Evolutionary conservation across 768 basidiomycete species (phyloP).

Genomic region (Paxillus rubicundulus): DNA sequence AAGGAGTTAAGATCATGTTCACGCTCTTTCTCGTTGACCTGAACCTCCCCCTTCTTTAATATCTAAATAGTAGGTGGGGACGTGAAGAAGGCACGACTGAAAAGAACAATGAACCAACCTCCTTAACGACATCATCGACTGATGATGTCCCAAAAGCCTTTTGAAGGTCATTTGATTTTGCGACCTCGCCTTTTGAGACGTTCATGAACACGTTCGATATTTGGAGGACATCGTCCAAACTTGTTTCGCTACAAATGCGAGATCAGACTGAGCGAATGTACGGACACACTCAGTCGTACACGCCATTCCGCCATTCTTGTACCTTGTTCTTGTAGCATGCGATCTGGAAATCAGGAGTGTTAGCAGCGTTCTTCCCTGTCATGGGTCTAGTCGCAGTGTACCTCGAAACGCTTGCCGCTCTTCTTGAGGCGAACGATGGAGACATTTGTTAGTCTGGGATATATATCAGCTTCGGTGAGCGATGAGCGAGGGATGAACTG

Average conservation of each 20-base stretch:
- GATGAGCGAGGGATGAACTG: slow-evolving; percentile 9
- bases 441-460: slow-evolving; percentile 87
- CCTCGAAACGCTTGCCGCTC: slow-evolving; percentile 97
- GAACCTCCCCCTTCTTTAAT: slow-evolving; percentile 92
- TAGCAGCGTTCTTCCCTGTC: neutral
- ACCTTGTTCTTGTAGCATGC: slow-evolving; percentile 99
- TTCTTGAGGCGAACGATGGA: slow-evolving; percentile 95
- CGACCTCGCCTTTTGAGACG: slow-evolving; percentile 94
- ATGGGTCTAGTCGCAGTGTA: slow-evolving; percentile 25
- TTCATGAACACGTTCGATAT: slow-evolving; percentile 95
- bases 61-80: slow-evolving; percentile 51
- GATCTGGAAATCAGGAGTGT: slow-evolving; percentile 48
- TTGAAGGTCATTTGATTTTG: slow-evolving; percentile 83
- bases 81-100: neutral
- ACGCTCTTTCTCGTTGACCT: slow-evolving; percentile 96
- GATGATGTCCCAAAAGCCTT: slow-evolving; percentile 87
- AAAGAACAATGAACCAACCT: slow-evolving; percentile 47
- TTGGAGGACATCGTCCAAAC: slow-evolving; percentile 93
- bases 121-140: slow-evolving; percentile 69
- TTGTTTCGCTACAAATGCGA: slow-evolving; percentile 64
- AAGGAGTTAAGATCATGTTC: slow-evolving; percentile 84
- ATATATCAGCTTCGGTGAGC: slow-evolving; percentile 4
- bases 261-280: neutral
- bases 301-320: slow-evolving; percentile 90
- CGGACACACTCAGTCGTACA: slow-evolving; percentile 47